Conservation (phyloP, 2,329 filamentous ascomycete species). For the Diaporthe sp. region DNA sequence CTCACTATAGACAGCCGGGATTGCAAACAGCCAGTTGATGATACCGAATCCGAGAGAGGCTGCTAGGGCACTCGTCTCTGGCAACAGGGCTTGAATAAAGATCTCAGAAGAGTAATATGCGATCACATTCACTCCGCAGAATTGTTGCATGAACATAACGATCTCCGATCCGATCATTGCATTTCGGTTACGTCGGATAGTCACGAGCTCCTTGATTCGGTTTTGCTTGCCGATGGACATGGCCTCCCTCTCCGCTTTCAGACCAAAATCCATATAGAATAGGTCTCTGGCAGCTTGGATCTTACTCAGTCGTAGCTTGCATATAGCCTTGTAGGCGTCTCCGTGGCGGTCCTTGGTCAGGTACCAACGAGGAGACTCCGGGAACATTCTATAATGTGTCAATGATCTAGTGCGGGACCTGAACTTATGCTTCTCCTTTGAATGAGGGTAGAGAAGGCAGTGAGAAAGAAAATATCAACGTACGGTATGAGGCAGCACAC, state of each 20-base stretch:
- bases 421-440: too few relatives aligned
- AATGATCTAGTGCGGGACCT: background rate
- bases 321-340: conserved; percentile 63
- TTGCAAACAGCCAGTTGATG: conserved; percentile 73
- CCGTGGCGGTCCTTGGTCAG: conserved; percentile 61
- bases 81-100: conserved; percentile 69
- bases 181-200: conserved; percentile 73
- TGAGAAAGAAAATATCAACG: background rate
- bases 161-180: conserved; percentile 72
- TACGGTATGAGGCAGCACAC: conserved; percentile 67
- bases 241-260: conserved; percentile 68
- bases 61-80: conserved; percentile 64
- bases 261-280: conserved; percentile 69
- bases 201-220: conserved; percentile 70
- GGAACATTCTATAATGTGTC: conserved; percentile 48
- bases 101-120: conserved; percentile 74
- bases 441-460: background rate
- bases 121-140: conserved; percentile 63
- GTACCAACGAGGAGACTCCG: conserved; percentile 66
- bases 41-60: conserved; percentile 75
- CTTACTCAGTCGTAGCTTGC: conserved; percentile 62
- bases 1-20: conserved; percentile 70
- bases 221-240: conserved; percentile 62
- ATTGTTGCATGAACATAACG: conserved; percentile 75
- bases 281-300: conserved; percentile 69